Base-by-base conservation (phyloP, 2,329 filamentous ascomycete genomes). In the Penicillium italicum region DNA sequence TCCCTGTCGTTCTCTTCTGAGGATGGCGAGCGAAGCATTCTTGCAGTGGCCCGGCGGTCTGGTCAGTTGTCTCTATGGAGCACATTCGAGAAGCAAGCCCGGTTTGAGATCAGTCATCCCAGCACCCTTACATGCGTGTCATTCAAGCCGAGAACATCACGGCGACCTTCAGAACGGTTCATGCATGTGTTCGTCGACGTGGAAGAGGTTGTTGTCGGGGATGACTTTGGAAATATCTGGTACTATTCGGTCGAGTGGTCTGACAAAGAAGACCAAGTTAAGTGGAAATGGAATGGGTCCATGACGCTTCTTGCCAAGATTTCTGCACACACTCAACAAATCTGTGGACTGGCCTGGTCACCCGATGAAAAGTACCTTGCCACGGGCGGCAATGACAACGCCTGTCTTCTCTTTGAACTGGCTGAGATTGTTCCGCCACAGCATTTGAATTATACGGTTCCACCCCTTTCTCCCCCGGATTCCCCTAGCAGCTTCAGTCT, bases 271-370 rank as follows among this genome's bases (percentile, higher is more conserved):
- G 74, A 80, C 38, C 85, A 80, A 75, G 85, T 89, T 65, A 79
- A 90, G 6, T 83, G 88, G 68, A 83, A 82, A 48, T 96, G 90
- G 90, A 81, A 85, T 30, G 91, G 92, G 14, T 82, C 85, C 33
- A 86, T 96, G 77, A 90, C 83, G 1, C 78, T 97, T 24, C 77
- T 96, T 49, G 87, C 88, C 22, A 86, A 86, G 61, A 87, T 97
- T 64, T 81, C 81, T 31, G 84, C 90, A 8, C 93, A 97, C 70
- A 84, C 81, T 1, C 91, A 97, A 73, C 92, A 97, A 68, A 87
- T 99, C 52, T 99, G 94, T 67, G 93, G 93, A 1, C 78, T 99
- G n/a, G 83, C 89, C 3, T 97, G 92, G 90, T 92, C 91, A 4
- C 77, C 79, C 3, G 85, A 90, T 65, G 91, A 91, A 4, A 80